Evolutionary conservation across 768 basidiomycete genomes (phyloP), one percentile per base, ranked within the genome.

Genomic region (Kondoa subrosea): DNA sequence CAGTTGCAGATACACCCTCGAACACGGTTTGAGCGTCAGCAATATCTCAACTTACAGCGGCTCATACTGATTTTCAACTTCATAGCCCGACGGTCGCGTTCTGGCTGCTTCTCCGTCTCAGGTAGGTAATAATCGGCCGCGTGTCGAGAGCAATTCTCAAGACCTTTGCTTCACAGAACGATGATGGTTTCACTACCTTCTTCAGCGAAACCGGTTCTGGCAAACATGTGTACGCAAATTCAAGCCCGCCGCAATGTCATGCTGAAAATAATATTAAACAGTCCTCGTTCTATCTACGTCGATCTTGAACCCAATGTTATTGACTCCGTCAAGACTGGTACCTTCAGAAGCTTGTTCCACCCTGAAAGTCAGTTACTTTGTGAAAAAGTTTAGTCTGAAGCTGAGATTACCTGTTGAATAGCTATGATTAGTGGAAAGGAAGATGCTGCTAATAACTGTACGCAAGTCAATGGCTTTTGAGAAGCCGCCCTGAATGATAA

Each of bases 1-100:
- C n/a, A n/a, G n/a, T n/a, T n/a, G n/a, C n/a, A n/a, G n/a, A n/a
- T 99, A 99, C 82, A 95, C 91, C 76, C 86, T 95, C 74, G 95
- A 99, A 80, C 95, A 97, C 79, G 92, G 92, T 77, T 82, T 99
- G 69, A 92, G 87, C 78, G 93, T 95, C 78, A 80, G 86, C 82
- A 32, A 67, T 73, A 66, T 58, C 78, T 69, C 71, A 66, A 34
- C 70, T 61, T 67, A 68, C 68, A 64, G 68, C 59, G 67, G 57
- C 67, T 68, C 56, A 69, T 66, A 67, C 69, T 69, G 63, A 60
- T 59, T 61, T 33, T 56, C 2, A 30, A 29, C 26, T 25, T 1
- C n/a, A 21, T 74, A 96, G 93, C 89, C 92, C 72, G 93, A 96
- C 77, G 93, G 93, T 77, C 90, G 92, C 32, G 66, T 70, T 63